Conservation (phyloP, 1,284 basidiomycete genomes). For the Ceratobasidium sp. region DNA sequence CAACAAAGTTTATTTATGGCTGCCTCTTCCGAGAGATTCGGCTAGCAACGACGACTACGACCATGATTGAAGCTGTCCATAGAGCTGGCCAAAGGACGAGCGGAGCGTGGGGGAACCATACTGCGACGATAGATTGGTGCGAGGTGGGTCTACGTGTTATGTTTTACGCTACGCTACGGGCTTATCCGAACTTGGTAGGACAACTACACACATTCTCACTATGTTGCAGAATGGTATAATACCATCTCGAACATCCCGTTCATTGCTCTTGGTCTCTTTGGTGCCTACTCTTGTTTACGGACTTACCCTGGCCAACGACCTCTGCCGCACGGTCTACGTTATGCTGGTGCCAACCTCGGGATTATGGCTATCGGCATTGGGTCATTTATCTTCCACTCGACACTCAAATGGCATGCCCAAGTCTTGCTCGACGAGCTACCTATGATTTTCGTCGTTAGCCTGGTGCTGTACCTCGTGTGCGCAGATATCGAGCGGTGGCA, state of each 20-base stretch:
- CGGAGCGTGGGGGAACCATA: slow-evolving; percentile 49
- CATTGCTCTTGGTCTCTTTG: slow-evolving; percentile 48
- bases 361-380: slow-evolving; percentile 49
- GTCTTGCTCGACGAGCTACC: slow-evolving; percentile 51
- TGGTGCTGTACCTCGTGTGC: slow-evolving; percentile 50
- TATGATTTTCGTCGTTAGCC: slow-evolving; percentile 51
- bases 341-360: slow-evolving; percentile 43
- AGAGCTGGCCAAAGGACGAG: slow-evolving; percentile 24
- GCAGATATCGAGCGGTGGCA: slow-evolving; percentile 35
- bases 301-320: slow-evolving; percentile 1
- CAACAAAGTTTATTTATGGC: slow-evolving; percentile 14
- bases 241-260: slow-evolving; percentile 50
- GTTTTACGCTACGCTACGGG: background rate
- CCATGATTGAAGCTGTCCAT: slow-evolving; percentile 29
- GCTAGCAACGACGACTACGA: background rate
- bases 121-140: slow-evolving; percentile 51
- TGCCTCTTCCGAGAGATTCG: background rate
- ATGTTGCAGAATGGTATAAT: slow-evolving; percentile 51
- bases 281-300: slow-evolving; percentile 30
- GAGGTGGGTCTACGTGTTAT: slow-evolving; percentile 43
- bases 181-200: slow-evolving; percentile 25
- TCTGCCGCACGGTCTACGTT: slow-evolving; percentile 18
- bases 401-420: slow-evolving; percentile 50
- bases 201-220: slow-evolving; percentile 49
- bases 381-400: slow-evolving; percentile 50